Base-by-base conservation (phyloP, 139 green algal species). In the Astrephomene gubernaculifera region DNA sequence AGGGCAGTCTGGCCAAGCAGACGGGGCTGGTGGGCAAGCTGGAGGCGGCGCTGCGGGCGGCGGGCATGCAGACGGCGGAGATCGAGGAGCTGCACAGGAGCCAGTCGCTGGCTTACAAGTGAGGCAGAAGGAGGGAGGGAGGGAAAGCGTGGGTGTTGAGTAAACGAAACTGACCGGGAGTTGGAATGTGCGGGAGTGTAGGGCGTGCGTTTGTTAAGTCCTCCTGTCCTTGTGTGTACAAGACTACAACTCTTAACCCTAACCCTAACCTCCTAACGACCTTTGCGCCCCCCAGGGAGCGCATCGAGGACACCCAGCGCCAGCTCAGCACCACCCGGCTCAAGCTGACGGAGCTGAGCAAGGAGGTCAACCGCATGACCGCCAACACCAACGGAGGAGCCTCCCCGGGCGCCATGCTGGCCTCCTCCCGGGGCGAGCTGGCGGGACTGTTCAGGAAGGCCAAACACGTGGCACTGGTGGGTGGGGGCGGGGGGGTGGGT, bases 11-110 rank as follows among this genome's bases (percentile, higher is more conserved):
- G 43, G 38, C 63, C n/a, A 67, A 67, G 43, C 79, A 85, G 79
- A 85, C 64, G 64, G 63, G n/a, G 0, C 79, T 85, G n/a, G 79
- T 72, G 79, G 79, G 17, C 44, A 85, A 85, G 63, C 63, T 85
- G 79, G 79, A 85, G 79, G 64, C 43, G 64, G 79, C 79, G 60
- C 76, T 83, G 76, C 29, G 24, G 76, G n/a, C 60, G 29, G 76
- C 76, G 41, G 76, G 76, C 38, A 83, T 83, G 60, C 35, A 54
- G 60, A 49, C 38, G 57, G 76, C 60, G 39, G 76, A 83, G 76
- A 83, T 83, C 25, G 76, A 83, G 76, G 76, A 83, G 35, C 24
- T 83, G 29, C 31, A 61, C 27, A 38, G 76, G 36, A 83, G 60
- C 60, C 76, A 83, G 76, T 43, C 39, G 36, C 12, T 64, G 60